Evolutionary conservation across 192 early-diverging fungal species (phyloP).

Genomic region (Backusella circina): DNA sequence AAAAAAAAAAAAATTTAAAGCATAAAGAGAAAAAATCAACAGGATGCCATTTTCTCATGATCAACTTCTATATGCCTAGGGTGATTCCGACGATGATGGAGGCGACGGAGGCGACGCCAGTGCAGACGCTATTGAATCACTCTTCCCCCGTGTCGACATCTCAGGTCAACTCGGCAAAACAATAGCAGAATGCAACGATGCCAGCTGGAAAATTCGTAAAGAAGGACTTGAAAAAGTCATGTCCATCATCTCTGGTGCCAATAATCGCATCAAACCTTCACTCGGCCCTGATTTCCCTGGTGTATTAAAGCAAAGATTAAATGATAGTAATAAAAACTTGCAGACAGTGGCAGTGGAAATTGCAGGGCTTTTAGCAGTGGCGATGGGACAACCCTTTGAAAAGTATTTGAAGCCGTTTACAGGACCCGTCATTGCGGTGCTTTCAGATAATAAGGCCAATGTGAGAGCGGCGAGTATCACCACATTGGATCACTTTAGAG

Average conservation of each 20-base stretch:
- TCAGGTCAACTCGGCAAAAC: constrained; percentile 54
- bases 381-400: constrained; percentile 87
- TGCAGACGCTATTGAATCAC: constrained; percentile 70
- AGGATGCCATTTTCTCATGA: neutral
- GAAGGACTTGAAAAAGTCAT: constrained; percentile 84
- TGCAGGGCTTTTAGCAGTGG: constrained; percentile 65
- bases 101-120: constrained; percentile 16
- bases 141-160: constrained; percentile 89
- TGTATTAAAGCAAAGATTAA: constrained; percentile 79
- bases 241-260: constrained; percentile 68
- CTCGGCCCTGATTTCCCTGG: constrained; percentile 72
- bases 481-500: constrained; percentile 67
- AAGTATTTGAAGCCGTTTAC: constrained; percentile 68
- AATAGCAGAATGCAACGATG: constrained; percentile 65
- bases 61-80: neutral
- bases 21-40: too few species aligned
- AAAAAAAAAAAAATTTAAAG: too few species aligned
- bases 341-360: constrained; percentile 80
- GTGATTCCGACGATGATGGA: neutral
- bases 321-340: constrained; percentile 91
- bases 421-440: constrained; percentile 62
- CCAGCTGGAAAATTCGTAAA: constrained; percentile 92
- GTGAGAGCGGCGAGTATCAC: constrained; percentile 74
- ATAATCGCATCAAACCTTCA: constrained; percentile 80
- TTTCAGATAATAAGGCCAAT: constrained; percentile 91